Conservation (phyloP, 352 stramenopile species). For the Phytophthora citrophthora region DNA sequence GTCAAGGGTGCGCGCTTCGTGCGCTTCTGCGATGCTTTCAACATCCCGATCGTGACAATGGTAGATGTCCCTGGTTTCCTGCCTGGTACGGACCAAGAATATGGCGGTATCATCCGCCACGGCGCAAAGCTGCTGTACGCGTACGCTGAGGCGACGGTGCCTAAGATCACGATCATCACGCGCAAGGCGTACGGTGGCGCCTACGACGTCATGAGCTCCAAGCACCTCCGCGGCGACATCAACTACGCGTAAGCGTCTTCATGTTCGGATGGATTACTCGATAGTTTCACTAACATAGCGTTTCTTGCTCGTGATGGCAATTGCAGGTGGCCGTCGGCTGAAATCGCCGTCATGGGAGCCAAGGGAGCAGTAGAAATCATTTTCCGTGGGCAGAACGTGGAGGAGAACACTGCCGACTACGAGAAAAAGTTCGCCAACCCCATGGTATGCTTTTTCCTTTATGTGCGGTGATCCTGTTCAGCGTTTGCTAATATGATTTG, state of each 20-base stretch:
- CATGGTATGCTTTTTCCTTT: slow-evolving; percentile 64
- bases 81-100: slow-evolving; percentile 94
- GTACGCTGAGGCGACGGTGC: slow-evolving; percentile 97
- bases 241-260: slow-evolving; percentile 93
- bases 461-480: background rate
- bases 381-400: slow-evolving; percentile 96
- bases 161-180: slow-evolving; percentile 99
- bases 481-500: slow-evolving; percentile 6
- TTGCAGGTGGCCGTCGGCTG: slow-evolving; percentile 69
- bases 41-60: slow-evolving; percentile 98
- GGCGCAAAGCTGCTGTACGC: slow-evolving; percentile 98
- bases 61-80: slow-evolving; percentile 99
- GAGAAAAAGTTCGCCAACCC: slow-evolving; percentile 96
- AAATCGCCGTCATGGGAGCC: slow-evolving; percentile 93
- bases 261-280: background rate
- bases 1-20: slow-evolving; percentile 98
- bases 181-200: slow-evolving; percentile 98
- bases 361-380: slow-evolving; percentile 99
- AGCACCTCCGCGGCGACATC: slow-evolving; percentile 97
- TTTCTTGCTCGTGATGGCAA: slow-evolving; percentile 4
- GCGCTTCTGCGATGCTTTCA: slow-evolving; percentile 98
- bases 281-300: slow-evolving; percentile 12
- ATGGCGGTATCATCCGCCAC: slow-evolving; percentile 95
- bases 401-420: slow-evolving; percentile 97
- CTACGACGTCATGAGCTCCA: slow-evolving; percentile 99